Evolutionary conservation across 2,329 filamentous ascomycete species (phyloP).

Genomic region (Hymenotorrendiella dingleyae): DNA sequence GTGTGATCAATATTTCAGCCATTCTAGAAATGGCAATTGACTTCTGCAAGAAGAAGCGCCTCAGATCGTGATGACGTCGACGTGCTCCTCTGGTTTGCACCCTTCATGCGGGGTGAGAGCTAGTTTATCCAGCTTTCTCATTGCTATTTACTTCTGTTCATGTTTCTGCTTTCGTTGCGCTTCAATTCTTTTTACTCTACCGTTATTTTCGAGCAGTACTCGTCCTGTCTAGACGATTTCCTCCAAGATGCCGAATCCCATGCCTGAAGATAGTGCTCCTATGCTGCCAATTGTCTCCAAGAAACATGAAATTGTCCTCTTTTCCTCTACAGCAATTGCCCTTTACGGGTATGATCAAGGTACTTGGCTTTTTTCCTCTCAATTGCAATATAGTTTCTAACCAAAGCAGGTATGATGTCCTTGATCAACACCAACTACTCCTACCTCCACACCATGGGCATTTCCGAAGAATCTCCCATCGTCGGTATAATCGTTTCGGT

Average conservation of each 20-base stretch:
- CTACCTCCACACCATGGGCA: constrained; percentile 53
- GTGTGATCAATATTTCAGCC: no score
- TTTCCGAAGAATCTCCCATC: constrained; percentile 42
- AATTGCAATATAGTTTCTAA: not conserved
- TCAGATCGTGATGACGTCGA: no score
- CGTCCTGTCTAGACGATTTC: no score
- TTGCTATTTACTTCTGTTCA: not conserved
- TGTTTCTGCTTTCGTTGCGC: not conserved
- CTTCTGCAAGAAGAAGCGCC: no score
- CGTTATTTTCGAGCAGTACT: no score
- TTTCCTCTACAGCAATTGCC: constrained; percentile 36
- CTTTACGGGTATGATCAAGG: constrained; percentile 88
- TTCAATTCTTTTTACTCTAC: no score
- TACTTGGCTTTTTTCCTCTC: constrained; percentile 1
- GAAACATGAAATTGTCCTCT: constrained; percentile 33
- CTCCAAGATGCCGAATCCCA: constrained; percentile 26
- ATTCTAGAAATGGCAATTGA: no score
- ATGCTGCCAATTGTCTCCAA: constrained; percentile 28
- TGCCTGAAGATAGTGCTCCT: constrained; percentile 17
- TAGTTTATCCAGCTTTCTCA: no score
- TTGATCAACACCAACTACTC: constrained; percentile 50
- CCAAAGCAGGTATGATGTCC: constrained; percentile 59
- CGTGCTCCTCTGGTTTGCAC: no score
- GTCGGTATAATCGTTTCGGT: constrained; percentile 55
- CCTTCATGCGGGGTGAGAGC: no score